Percentiles rank a stretch among this genome's conserved stretches.
Evolutionary conservation across 2,329 filamentous ascomycete genomes (phyloP).

Genomic region (Fusarium albosuccineum): DNA sequence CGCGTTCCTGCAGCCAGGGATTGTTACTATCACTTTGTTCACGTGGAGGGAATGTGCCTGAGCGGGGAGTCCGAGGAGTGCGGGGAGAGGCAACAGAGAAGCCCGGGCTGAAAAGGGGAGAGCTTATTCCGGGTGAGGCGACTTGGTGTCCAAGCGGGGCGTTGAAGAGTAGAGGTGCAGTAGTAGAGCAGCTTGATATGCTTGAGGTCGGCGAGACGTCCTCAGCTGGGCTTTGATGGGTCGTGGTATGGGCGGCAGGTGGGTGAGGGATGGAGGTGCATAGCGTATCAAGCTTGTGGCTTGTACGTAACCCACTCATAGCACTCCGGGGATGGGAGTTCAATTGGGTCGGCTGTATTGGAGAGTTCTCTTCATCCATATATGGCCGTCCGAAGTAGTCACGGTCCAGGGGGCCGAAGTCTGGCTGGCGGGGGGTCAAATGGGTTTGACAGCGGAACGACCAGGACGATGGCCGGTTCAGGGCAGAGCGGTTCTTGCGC

Average conservation of each 20-base stretch:
- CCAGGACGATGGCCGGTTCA: constrained; percentile 55
- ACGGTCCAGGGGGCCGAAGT: too few species aligned
- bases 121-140: constrained; percentile 36
- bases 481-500: constrained; percentile 52
- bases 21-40: constrained; percentile 26
- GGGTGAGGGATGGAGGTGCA: constrained; percentile 41
- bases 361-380: constrained; percentile 40
- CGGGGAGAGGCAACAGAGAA: constrained; percentile 34
- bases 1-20: constrained; percentile 37
- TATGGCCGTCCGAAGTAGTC: too few species aligned
- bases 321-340: too few species aligned
- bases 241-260: constrained; percentile 24
- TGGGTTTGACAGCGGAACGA: constrained; percentile 65
- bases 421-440: too few species aligned
- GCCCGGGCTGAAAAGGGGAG: constrained; percentile 42
- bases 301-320: constrained; percentile 9
- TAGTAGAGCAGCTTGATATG: constrained; percentile 51
- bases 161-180: constrained; percentile 51
- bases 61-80: constrained; percentile 19
- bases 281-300: constrained; percentile 31
- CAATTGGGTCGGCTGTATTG: too few species aligned
- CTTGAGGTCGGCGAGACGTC: constrained; percentile 50
- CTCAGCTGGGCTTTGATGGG: too few species aligned
- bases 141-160: constrained; percentile 47
- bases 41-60: constrained; percentile 23